These are phyloP conservation scores for Leucogyrophana mollusca DNA, from an alignment of 768 basidiomycete genomes.

Conservation along the genomic window DNA sequence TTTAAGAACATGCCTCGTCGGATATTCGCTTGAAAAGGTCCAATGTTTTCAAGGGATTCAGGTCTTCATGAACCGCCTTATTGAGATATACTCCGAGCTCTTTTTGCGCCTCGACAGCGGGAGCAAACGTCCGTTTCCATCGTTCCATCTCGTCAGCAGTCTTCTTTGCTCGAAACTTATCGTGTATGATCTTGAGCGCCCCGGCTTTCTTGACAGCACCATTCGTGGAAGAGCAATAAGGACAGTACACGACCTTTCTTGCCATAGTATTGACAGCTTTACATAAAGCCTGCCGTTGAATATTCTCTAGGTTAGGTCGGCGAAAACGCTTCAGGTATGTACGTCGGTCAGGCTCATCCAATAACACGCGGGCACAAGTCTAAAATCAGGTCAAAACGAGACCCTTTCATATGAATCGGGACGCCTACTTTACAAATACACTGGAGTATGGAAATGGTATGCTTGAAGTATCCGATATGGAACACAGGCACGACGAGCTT, in stretches of 20 bases:
- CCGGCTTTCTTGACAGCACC: slow-evolving; percentile 96
- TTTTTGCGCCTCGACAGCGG: slow-evolving; percentile 83
- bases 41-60: slow-evolving; percentile 91
- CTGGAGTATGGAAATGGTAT: slow-evolving; percentile 89
- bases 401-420: background rate
- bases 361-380: slow-evolving; percentile 90
- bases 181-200: slow-evolving; percentile 94
- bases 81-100: slow-evolving; percentile 82
- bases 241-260: slow-evolving; percentile 89
- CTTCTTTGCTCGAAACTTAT: slow-evolving; percentile 95
- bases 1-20: slow-evolving; percentile 61
- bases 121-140: slow-evolving; percentile 79
- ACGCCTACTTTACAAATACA: slow-evolving; percentile 87
- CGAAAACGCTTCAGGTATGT: slow-evolving; percentile 88
- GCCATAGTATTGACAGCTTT: slow-evolving; percentile 86
- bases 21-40: slow-evolving; percentile 92
- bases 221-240: slow-evolving; percentile 90
- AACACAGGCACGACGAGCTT: slow-evolving; percentile 96
- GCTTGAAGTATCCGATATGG: slow-evolving; percentile 98
- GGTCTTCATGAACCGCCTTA: slow-evolving; percentile 87
- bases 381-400: slow-evolving; percentile 24
- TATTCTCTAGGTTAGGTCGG: slow-evolving; percentile 85
- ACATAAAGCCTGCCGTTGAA: slow-evolving; percentile 77
- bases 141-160: slow-evolving; percentile 84
- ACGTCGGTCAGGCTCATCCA: slow-evolving; percentile 86